A percentile compares a stretch with the other conserved stretches of the same genome.
Conservation (phyloP, 2,329 filamentous ascomycete genomes). For the Teratosphaeria nubilosa region DNA sequence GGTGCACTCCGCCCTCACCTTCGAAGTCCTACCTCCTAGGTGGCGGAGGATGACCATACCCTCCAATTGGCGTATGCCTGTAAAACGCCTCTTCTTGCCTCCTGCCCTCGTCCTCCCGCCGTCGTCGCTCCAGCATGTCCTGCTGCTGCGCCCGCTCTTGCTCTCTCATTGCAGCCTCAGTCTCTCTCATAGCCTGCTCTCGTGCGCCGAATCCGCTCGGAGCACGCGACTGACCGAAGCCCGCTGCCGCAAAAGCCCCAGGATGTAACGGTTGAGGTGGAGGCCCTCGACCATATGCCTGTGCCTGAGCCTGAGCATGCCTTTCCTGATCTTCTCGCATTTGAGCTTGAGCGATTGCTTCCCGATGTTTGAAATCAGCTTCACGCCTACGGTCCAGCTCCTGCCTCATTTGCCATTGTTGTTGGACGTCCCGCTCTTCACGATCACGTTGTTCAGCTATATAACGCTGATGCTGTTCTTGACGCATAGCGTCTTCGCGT, state of each 20-base stretch:
- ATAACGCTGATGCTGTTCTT: background rate
- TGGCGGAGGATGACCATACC: constrained; percentile 5
- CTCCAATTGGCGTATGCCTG: background rate
- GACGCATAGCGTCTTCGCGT: background rate
- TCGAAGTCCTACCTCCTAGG: background rate
- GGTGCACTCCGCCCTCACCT: background rate
- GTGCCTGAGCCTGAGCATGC: constrained; percentile 5
- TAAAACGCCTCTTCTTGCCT: background rate
- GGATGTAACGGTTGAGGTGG: constrained; percentile 5
- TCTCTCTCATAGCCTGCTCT: constrained; percentile 16
- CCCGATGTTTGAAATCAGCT: background rate
- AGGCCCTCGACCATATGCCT: constrained; percentile 4
- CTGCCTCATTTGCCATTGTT: background rate
- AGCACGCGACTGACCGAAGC: constrained; percentile 1
- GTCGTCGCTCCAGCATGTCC: background rate
- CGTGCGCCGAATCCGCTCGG: constrained; percentile 7
- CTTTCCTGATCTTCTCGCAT: background rate
- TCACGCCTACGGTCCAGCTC: background rate
- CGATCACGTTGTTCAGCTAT: background rate
- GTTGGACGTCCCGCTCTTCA: background rate
- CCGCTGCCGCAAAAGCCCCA: background rate
- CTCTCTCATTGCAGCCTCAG: constrained; percentile 11
- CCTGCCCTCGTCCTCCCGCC: background rate
- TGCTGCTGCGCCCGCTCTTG: constrained; percentile 5
- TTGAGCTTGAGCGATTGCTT: background rate